These are phyloP conservation scores for Fusarium brevicatenulatum DNA, from an alignment of 2,329 filamentous ascomycete species.

Conservation along the genomic window DNA sequence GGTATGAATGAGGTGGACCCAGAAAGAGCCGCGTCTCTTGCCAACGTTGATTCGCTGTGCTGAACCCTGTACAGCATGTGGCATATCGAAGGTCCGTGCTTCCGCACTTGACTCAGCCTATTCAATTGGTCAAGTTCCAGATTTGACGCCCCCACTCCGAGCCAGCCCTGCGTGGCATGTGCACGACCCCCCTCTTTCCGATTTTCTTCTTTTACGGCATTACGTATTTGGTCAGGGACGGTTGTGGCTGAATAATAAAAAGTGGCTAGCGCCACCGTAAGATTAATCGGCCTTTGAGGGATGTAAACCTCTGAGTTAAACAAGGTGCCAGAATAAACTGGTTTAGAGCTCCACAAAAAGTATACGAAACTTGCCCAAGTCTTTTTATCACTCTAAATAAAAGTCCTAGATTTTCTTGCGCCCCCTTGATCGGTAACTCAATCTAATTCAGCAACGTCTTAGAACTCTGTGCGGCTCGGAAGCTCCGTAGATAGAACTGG, in stretches of 20 bases:
- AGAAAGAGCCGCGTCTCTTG: conserved; percentile 41
- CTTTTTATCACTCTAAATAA: not conserved
- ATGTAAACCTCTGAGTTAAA: not conserved
- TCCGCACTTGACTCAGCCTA: not conserved
- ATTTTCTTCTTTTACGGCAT: conserved; percentile 12
- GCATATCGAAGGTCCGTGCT: conserved; percentile 40
- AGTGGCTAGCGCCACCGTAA: conserved; percentile 8
- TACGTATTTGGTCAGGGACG: conserved; percentile 8
- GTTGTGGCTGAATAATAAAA: conserved; percentile 13
- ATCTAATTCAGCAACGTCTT: not conserved
- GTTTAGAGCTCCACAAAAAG: not conserved
- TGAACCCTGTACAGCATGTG: conserved; percentile 49
- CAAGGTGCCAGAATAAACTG: not conserved
- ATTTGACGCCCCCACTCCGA: not conserved
- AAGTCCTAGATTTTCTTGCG: not conserved
- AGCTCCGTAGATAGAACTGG: not conserved
- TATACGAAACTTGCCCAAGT: not conserved
- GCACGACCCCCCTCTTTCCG: not conserved
- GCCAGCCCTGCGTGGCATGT: conserved; percentile 37
- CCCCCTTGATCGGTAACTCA: not conserved
- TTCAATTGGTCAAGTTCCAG: not conserved
- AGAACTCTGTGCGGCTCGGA: not conserved
- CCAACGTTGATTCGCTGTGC: not conserved
- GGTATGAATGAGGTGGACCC: conserved; percentile 11
- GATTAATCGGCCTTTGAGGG: not conserved